phyloP scores from a whole-genome alignment of 2,329 filamentous ascomycete species.

The Onygena corvina region DNA sequence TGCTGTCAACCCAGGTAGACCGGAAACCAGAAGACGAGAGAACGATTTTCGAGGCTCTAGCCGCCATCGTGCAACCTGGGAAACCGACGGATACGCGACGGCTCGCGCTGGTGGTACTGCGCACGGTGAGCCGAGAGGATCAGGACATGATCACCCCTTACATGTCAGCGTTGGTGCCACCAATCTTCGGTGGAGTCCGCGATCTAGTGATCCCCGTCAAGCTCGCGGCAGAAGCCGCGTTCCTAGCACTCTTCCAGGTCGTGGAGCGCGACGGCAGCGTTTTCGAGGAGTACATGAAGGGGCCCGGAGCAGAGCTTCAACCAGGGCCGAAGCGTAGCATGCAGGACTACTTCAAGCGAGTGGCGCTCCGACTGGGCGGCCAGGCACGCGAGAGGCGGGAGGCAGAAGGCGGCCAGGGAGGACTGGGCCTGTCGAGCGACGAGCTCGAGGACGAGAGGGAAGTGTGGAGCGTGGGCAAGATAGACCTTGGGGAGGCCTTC shows the following conservation, averaged over 20 bases:
- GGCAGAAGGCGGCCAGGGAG: constrained; percentile 79
- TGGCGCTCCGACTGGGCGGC: constrained; percentile 68
- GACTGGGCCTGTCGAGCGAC: constrained; percentile 74
- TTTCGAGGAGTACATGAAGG: constrained; percentile 81
- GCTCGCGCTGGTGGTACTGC: constrained; percentile 71
- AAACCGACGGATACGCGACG: constrained; percentile 71
- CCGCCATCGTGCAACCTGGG: constrained; percentile 63
- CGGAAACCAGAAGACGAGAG: constrained; percentile 63
- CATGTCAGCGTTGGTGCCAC: constrained; percentile 62
- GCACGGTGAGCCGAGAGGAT: constrained; percentile 69
- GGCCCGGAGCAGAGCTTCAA: constrained; percentile 53
- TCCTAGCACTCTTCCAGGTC: constrained; percentile 80
- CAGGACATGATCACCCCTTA: constrained; percentile 73
- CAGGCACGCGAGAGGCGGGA: constrained; percentile 83
- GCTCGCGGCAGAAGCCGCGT: constrained; percentile 84
- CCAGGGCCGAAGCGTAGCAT: constrained; percentile 74
- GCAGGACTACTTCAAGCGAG: constrained; percentile 93
- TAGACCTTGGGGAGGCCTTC: constrained; percentile 55
- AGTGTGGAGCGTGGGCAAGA: constrained; percentile 86
- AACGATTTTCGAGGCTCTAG: constrained; percentile 66
- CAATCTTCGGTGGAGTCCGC: constrained; percentile 79
- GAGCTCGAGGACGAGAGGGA: constrained; percentile 91
- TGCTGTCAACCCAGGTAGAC: constrained; percentile 52
- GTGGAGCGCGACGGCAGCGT: constrained; percentile 74
- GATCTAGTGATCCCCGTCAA: constrained; percentile 92